These are phyloP conservation scores for Globisporangium megalacanthum DNA, from an alignment of 352 stramenopile species.

Conservation along the genomic window DNA sequence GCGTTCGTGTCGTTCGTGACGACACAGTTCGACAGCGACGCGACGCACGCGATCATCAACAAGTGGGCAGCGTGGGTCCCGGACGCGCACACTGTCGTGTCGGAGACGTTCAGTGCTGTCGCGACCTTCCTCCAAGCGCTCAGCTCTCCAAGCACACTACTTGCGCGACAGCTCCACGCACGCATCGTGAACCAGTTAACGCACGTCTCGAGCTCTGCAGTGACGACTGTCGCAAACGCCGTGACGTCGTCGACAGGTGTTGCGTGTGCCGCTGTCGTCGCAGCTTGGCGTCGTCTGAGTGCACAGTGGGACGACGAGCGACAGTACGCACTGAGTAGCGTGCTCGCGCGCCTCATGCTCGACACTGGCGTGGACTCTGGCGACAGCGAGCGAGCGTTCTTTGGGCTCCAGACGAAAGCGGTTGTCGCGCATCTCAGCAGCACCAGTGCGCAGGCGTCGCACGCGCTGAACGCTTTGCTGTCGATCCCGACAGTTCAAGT, in stretches of 20 bases:
- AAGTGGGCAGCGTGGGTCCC: conserved; percentile 10
- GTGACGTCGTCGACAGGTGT: neutral
- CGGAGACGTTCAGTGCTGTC: neutral
- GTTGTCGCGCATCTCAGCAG: conserved; percentile 28
- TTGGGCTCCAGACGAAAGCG: conserved; percentile 54
- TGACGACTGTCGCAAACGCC: conserved; percentile 23
- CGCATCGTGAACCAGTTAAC: conserved; percentile 20
- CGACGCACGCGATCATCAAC: neutral
- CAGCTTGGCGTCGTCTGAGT: conserved; percentile 22
- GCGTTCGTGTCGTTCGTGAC: conserved; percentile 3
- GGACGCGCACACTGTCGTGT: conserved; percentile 3
- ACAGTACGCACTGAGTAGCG: conserved; percentile 33
- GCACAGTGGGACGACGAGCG: conserved; percentile 18
- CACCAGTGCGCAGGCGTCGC: neutral
- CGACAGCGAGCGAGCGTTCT: conserved; percentile 14
- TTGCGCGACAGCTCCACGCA: conserved; percentile 10
- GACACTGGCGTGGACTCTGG: conserved; percentile 1
- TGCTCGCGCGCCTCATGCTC: conserved; percentile 23
- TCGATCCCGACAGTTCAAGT: conserved; percentile 21
- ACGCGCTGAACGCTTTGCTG: conserved; percentile 18
- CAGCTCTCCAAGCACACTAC: neutral
- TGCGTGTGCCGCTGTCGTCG: conserved; percentile 15
- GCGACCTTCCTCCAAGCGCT: conserved; percentile 1
- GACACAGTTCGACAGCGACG: neutral
- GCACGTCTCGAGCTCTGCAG: conserved; percentile 23